A percentile compares a stretch with the other conserved stretches of the same genome.
Evolutionary conservation across 352 stramenopile genomes (phyloP).

Genomic region (Phytophthora rubi): DNA sequence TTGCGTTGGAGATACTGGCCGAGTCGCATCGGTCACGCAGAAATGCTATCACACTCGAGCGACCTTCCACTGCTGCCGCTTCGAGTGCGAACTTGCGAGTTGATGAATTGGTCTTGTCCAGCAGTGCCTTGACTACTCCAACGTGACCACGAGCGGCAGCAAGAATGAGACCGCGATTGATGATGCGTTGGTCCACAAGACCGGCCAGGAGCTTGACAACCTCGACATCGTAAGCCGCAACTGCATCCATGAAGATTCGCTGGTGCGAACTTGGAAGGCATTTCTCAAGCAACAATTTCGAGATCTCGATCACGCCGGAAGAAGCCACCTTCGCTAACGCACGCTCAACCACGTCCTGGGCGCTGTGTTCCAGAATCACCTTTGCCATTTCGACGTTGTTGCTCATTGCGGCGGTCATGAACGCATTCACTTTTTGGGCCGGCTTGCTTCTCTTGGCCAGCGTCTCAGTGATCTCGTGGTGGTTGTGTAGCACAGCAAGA

Average conservation of each 20-base stretch:
- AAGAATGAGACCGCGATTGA: background rate
- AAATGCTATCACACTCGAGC: background rate
- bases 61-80: background rate
- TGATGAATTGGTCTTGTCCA: background rate
- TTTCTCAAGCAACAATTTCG: background rate
- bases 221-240: background rate
- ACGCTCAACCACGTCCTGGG: background rate
- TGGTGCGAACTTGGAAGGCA: background rate
- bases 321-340: background rate
- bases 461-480: background rate
- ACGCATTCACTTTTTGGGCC: background rate
- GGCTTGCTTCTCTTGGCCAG: background rate
- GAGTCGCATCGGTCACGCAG: background rate
- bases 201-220: background rate
- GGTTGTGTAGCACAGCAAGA: background rate
- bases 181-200: background rate
- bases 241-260: background rate
- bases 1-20: background rate
- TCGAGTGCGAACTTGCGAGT: background rate
- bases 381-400: background rate
- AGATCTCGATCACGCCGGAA: background rate
- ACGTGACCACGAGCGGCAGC: background rate
- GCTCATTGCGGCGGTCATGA: background rate
- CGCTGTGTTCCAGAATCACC: background rate
- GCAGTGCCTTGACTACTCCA: background rate